These are phyloP conservation scores for Nakazawaea ambrosiae DNA, from an alignment of 805 yeast genomes.

Conservation along the genomic window DNA sequence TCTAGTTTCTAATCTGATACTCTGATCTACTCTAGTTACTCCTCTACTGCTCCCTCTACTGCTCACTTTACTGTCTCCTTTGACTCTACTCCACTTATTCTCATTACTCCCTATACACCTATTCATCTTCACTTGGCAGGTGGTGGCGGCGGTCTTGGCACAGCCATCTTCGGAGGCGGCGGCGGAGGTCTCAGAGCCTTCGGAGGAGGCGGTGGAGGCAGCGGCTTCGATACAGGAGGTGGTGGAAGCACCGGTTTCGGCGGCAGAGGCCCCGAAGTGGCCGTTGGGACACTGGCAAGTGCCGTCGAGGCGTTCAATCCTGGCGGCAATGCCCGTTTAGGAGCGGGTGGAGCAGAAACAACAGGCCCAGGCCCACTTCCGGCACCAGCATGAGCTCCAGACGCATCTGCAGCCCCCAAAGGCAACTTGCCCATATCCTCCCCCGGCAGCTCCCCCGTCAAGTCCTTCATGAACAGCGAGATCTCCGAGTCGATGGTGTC, in stretches of 20 bases:
- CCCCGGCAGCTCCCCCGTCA: slow-evolving; percentile 24
- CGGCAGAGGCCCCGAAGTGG: slow-evolving; percentile 1
- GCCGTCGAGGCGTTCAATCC: slow-evolving; percentile 14
- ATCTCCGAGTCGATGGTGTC: slow-evolving; percentile 33
- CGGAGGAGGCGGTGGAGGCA: neutral
- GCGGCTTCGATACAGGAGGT: slow-evolving; percentile 17
- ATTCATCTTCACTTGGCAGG: neutral
- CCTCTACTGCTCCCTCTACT: neutral
- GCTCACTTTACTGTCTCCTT: neutral
- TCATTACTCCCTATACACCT: neutral
- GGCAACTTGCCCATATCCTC: slow-evolving; percentile 14
- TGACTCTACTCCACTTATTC: neutral
- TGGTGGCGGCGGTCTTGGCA: neutral
- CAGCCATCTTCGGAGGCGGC: neutral
- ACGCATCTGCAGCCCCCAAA: slow-evolving; percentile 16
- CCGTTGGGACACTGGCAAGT: slow-evolving; percentile 22
- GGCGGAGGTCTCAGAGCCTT: neutral
- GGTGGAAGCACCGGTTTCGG: slow-evolving; percentile 13
- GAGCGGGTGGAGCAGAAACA: slow-evolving; percentile 21
- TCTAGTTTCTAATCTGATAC: no score
- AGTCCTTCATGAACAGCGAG: slow-evolving; percentile 43
- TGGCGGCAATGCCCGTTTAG: slow-evolving; percentile 16
- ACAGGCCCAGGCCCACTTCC: slow-evolving; percentile 11
- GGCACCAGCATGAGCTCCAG: slow-evolving; percentile 10
- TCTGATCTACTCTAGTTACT: neutral